A percentile compares a stretch with the other conserved stretches of the same genome.
Evolutionary conservation across 257 asterid genomes (phyloP).

Genomic region (Gynochthodes officinalis): DNA sequence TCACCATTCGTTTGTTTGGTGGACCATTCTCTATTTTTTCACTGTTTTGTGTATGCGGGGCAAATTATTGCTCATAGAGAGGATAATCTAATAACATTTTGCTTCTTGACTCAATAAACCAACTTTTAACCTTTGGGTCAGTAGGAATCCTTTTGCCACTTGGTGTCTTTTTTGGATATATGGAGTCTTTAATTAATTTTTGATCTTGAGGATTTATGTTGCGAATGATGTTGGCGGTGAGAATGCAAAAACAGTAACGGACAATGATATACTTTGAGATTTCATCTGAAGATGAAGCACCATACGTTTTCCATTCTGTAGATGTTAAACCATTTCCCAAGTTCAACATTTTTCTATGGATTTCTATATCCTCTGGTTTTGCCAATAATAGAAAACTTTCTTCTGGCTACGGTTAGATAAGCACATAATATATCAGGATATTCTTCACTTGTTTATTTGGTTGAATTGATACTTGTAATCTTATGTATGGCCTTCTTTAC

Average conservation of each 20-base stretch:
- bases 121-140: not conserved
- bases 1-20: not conserved
- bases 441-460: not conserved
- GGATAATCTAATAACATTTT: not conserved
- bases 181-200: not conserved
- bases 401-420: not conserved
- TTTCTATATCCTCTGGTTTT: not conserved
- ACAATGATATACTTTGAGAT: not conserved
- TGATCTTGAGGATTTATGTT: not conserved
- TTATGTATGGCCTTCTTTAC: not conserved
- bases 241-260: not conserved
- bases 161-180: not conserved
- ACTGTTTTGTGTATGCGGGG: not conserved
- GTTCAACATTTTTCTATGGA: too few relatives aligned
- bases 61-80: not conserved
- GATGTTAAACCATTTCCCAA: not conserved
- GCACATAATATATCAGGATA: not conserved
- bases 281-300: not conserved
- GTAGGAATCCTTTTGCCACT: not conserved
- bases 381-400: not conserved
- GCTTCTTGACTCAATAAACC: not conserved
- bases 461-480: not conserved
- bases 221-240: not conserved
- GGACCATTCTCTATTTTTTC: not conserved
- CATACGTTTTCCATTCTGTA: not conserved